Conservation (phyloP, 352 stramenopile genomes). For the Phytophthora pisi region DNA sequence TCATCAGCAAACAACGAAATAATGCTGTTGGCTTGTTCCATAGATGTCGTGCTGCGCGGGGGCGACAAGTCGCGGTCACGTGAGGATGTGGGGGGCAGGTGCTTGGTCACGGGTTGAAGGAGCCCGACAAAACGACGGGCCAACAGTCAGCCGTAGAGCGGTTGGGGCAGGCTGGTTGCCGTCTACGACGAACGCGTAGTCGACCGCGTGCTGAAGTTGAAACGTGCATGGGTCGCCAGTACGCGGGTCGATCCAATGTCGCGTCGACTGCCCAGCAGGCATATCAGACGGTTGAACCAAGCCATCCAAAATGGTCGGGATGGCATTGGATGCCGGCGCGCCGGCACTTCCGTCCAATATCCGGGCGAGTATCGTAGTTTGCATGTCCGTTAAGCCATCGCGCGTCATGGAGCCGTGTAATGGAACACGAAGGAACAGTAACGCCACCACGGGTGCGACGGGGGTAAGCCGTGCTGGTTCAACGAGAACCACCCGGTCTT, state of each 20-base stretch:
- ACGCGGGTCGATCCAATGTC: conserved; percentile 9
- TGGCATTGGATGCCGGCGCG: conserved; percentile 1
- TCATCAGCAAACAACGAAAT: background rate
- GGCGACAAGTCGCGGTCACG: background rate
- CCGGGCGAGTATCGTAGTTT: conserved; percentile 8
- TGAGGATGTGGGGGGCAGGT: background rate
- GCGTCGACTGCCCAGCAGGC: background rate
- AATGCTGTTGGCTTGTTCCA: background rate
- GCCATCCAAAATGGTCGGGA: conserved; percentile 6
- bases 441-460: conserved; percentile 9
- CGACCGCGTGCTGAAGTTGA: conserved; percentile 5
- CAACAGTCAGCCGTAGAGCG: background rate
- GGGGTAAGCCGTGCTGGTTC: background rate
- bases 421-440: conserved; percentile 3
- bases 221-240: background rate
- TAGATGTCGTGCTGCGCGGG: background rate
- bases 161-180: background rate
- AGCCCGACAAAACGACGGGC: conserved; percentile 1
- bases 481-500: conserved; percentile 7
- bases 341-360: conserved; percentile 5
- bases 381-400: conserved; percentile 1
- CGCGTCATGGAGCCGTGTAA: conserved; percentile 3
- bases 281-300: background rate
- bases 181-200: conserved; percentile 19
- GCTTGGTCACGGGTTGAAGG: background rate